These are phyloP conservation scores for Clavulina sp. DNA, from an alignment of 768 basidiomycete genomes.

Conservation along the genomic window DNA sequence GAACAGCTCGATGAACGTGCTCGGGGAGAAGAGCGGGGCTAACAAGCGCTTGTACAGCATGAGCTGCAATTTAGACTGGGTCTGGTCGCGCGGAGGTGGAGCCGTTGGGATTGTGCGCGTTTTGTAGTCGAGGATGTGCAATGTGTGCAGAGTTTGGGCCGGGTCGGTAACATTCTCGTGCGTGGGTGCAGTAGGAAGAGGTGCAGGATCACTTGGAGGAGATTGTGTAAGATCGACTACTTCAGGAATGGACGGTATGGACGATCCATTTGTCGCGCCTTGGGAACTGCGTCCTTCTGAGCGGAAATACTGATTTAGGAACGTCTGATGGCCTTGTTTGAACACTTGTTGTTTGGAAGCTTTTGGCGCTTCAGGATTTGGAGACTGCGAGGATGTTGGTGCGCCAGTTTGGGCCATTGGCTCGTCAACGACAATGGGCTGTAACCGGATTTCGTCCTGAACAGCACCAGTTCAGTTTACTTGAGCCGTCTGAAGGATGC, in stretches of 20 bases:
- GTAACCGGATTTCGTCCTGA: slow-evolving; percentile 23
- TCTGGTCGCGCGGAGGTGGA: slow-evolving; percentile 18
- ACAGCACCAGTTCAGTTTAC: neutral
- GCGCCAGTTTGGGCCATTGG: too few species aligned
- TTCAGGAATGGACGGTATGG: too few species aligned
- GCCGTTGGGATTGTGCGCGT: slow-evolving; percentile 17
- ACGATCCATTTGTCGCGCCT: too few species aligned
- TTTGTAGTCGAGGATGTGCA: slow-evolving; percentile 22
- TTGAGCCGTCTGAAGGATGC: neutral
- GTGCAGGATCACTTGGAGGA: slow-evolving; percentile 5
- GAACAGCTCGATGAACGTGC: neutral
- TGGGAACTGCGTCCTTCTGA: too few species aligned
- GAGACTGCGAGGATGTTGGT: too few species aligned
- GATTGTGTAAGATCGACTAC: slow-evolving; percentile 14
- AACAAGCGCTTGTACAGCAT: slow-evolving; percentile 23
- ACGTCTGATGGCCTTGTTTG: too few species aligned
- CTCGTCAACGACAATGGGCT: too few species aligned
- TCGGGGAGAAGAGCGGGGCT: slow-evolving; percentile 13
- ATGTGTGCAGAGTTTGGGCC: slow-evolving; percentile 4
- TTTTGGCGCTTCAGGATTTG: too few species aligned
- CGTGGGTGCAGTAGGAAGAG: neutral
- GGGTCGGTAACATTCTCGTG: slow-evolving; percentile 6
- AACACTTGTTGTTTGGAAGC: too few species aligned
- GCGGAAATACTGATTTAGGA: too few species aligned
- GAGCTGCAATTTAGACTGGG: slow-evolving; percentile 19